Conservation (phyloP, 805 yeast species). For the Schwanniomyces polymorphus region DNA sequence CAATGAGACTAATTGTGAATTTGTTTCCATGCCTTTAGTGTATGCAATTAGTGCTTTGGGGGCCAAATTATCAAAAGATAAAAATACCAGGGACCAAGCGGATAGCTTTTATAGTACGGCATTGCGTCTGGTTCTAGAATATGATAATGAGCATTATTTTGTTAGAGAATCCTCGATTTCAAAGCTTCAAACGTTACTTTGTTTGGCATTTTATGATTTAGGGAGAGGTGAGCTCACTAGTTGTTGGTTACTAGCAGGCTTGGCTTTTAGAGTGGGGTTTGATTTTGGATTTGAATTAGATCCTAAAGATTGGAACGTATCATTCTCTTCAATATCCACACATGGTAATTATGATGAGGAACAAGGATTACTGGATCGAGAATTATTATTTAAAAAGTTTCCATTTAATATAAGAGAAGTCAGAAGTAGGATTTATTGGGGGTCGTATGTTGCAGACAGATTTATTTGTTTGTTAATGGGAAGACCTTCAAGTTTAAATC, state of each 20-base stretch:
- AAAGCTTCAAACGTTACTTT: slow-evolving; percentile 10
- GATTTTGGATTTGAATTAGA: slow-evolving; percentile 14
- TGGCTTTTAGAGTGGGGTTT: slow-evolving; percentile 13
- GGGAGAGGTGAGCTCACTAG: slow-evolving; percentile 13
- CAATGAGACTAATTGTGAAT: slow-evolving; percentile 11
- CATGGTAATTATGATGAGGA: neutral
- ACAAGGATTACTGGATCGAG: slow-evolving; percentile 1
- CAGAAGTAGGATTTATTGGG: slow-evolving; percentile 12
- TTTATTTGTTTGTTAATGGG: slow-evolving; percentile 10
- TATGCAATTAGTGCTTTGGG: slow-evolving; percentile 10
- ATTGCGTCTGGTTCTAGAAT: slow-evolving; percentile 2
- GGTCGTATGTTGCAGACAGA: slow-evolving; percentile 10
- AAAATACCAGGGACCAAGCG: slow-evolving; percentile 1
- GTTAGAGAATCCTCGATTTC: slow-evolving; percentile 7
- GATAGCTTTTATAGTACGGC: slow-evolving; percentile 7
- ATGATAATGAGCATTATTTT: neutral
- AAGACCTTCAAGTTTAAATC: slow-evolving; percentile 7
- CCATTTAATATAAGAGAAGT: slow-evolving; percentile 7
- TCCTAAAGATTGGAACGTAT: slow-evolving; percentile 11
- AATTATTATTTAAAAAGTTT: slow-evolving; percentile 1
- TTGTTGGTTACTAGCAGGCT: slow-evolving; percentile 14
- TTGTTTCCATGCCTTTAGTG: slow-evolving; percentile 7
- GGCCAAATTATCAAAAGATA: slow-evolving; percentile 5
- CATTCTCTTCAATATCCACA: neutral
- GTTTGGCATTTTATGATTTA: slow-evolving; percentile 11